Percentiles rank a stretch among this genome's conserved stretches.
These are phyloP conservation scores for Malassezia sympodialis DNA, from an alignment of 1,284 basidiomycete genomes.

Conservation along the genomic window DNA sequence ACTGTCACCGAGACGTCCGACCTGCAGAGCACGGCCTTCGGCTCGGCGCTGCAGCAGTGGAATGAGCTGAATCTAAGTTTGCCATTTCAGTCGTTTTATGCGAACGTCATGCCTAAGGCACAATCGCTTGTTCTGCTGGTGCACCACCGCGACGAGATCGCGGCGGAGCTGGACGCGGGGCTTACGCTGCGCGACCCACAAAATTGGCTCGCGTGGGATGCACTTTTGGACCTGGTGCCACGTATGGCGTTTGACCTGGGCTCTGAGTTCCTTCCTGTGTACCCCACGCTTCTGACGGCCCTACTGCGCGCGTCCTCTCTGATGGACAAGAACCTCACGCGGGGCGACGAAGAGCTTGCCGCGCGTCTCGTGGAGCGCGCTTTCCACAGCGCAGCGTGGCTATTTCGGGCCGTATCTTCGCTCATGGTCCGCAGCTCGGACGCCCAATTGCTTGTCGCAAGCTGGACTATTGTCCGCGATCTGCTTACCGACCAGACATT, in stretches of 20 bases:
- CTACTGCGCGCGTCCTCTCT: slow-evolving; percentile 34
- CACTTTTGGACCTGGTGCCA: slow-evolving; percentile 41
- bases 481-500: background rate
- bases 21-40: slow-evolving; percentile 20
- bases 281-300: slow-evolving; percentile 28
- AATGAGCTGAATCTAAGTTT: slow-evolving; percentile 43
- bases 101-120: slow-evolving; percentile 22
- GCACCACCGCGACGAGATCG: slow-evolving; percentile 34
- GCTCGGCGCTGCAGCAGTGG: slow-evolving; percentile 35
- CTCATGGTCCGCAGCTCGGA: slow-evolving; percentile 28
- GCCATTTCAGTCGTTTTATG: slow-evolving; percentile 34
- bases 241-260: slow-evolving; percentile 42
- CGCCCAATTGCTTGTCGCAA: slow-evolving; percentile 1
- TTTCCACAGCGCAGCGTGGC: slow-evolving; percentile 39
- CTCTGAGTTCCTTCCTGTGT: slow-evolving; percentile 43
- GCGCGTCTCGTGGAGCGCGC: slow-evolving; percentile 42
- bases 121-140: slow-evolving; percentile 40
- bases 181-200: slow-evolving; percentile 17
- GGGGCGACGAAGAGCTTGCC: slow-evolving; percentile 37
- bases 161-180: slow-evolving; percentile 14
- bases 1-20: slow-evolving; percentile 18
- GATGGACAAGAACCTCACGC: slow-evolving; percentile 28
- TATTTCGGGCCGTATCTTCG: slow-evolving; percentile 35
- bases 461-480: slow-evolving; percentile 11
- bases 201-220: slow-evolving; percentile 39